phyloP scores from a whole-genome alignment of 1,284 basidiomycete species.

The Austroboletus rostrupii region DNA sequence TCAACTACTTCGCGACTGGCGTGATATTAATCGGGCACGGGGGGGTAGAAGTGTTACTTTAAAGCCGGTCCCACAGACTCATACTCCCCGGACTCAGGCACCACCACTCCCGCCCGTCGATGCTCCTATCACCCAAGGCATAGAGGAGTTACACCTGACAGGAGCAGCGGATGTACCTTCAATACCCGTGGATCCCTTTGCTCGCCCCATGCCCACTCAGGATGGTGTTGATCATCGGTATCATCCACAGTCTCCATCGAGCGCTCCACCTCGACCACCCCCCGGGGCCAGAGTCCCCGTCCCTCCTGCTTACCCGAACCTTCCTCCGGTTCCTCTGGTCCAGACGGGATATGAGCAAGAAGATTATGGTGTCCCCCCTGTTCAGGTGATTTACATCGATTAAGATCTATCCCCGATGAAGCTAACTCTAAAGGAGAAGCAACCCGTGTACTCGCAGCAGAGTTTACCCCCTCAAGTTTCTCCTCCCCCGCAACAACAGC shows the following conservation, averaged over 20 bases:
- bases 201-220: conserved; percentile 31
- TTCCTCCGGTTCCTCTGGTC: conserved; percentile 24
- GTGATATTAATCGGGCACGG: conserved; percentile 70
- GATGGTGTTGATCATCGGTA: conserved; percentile 30
- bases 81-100: conserved; percentile 30
- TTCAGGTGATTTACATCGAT: conserved; percentile 21
- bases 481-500: conserved; percentile 19
- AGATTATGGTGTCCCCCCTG: conserved; percentile 21
- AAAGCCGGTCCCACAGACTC: conserved; percentile 36
- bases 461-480: conserved; percentile 17
- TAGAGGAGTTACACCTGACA: conserved; percentile 52
- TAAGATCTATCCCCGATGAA: background rate
- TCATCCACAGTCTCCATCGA: conserved; percentile 29
- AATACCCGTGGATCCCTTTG: conserved; percentile 34
- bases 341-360: conserved; percentile 29
- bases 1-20: conserved; percentile 85
- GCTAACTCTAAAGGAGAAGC: conserved; percentile 15
- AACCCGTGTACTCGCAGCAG: conserved; percentile 26
- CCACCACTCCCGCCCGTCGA: conserved; percentile 29
- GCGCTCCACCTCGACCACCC: conserved; percentile 39
- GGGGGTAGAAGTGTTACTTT: conserved; percentile 38
- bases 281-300: conserved; percentile 44
- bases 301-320: conserved; percentile 32
- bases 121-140: conserved; percentile 34
- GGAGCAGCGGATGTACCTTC: conserved; percentile 34